phyloP scores from a whole-genome alignment of 768 basidiomycete species.

The Mycena kentingensis region DNA sequence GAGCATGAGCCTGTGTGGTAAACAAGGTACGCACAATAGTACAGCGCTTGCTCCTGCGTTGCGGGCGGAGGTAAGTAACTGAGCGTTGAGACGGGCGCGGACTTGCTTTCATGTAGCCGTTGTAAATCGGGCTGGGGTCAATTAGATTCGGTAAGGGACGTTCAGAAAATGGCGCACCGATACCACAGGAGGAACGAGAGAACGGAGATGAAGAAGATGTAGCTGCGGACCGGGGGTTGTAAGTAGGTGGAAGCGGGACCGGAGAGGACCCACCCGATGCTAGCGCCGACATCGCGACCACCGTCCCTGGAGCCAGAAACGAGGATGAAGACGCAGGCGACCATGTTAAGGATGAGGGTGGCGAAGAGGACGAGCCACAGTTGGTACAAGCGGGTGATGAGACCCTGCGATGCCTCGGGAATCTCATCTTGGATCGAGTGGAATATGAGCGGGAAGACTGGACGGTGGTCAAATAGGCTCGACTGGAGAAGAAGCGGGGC shows the following conservation, averaged over 20 bases:
- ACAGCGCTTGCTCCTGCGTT: conserved; percentile 84
- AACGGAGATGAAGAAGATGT: conserved; percentile 74
- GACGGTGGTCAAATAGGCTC: conserved; percentile 24
- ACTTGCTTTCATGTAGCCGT: conserved; percentile 92
- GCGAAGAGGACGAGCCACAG: conserved; percentile 89
- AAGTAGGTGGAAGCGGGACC: conserved; percentile 15
- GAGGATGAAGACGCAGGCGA: conserved; percentile 87
- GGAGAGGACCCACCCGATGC: conserved; percentile 65
- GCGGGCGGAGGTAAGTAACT: conserved; percentile 24
- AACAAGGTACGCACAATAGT: conserved; percentile 71
- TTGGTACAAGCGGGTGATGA: conserved; percentile 86
- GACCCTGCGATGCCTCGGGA: conserved; percentile 72
- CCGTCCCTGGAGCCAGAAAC: conserved; percentile 74
- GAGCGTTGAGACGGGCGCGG: conserved; percentile 12
- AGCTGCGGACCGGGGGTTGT: conserved; percentile 49
- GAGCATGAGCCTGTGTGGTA: conserved; percentile 30
- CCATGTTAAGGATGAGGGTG: conserved; percentile 86
- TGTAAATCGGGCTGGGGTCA: conserved; percentile 81
- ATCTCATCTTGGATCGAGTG: conserved; percentile 93
- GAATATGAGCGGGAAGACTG: conserved; percentile 93
- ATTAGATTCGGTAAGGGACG: conserved; percentile 15
- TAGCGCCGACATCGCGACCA: conserved; percentile 77
- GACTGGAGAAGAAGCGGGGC: conserved; percentile 32
- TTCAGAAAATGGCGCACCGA: conserved; percentile 52
- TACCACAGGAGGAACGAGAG: conserved; percentile 95